These are phyloP conservation scores for Gnomoniopsis smithogilvyi DNA, from an alignment of 2,329 filamentous ascomycete species.

Conservation along the genomic window DNA sequence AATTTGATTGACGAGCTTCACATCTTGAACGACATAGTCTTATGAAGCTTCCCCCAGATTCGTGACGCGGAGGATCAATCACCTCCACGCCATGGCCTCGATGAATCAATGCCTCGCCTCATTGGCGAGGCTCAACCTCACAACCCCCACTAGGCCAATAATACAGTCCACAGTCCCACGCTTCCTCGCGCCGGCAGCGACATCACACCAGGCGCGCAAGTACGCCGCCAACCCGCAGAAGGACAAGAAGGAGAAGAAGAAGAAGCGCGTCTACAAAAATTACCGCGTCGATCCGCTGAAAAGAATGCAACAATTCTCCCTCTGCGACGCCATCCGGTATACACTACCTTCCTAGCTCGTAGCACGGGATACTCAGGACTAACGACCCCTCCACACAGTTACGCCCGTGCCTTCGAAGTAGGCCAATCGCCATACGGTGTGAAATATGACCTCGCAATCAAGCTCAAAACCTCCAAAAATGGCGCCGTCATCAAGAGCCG, in stretches of 20 bases:
- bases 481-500: constrained; percentile 85
- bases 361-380: background rate
- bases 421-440: constrained; percentile 67
- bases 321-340: constrained; percentile 91
- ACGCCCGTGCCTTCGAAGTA: constrained; percentile 89
- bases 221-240: constrained; percentile 35
- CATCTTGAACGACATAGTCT: background rate
- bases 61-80: background rate
- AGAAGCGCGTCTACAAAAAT: constrained; percentile 61
- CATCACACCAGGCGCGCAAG: constrained; percentile 36
- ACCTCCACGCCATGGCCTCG: constrained; percentile 41
- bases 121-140: constrained; percentile 47
- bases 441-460: constrained; percentile 89
- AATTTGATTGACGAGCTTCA: background rate
- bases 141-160: constrained; percentile 39
- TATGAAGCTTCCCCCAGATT: background rate
- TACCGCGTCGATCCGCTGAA: constrained; percentile 65
- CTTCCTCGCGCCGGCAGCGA: constrained; percentile 45
- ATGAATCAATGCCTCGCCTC: constrained; percentile 53
- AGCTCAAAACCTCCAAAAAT: constrained; percentile 78
- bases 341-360: constrained; percentile 20
- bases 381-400: constrained; percentile 47
- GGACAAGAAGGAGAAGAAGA: constrained; percentile 54
- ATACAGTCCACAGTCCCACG: constrained; percentile 40
- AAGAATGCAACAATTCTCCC: constrained; percentile 68